Evolutionary conservation across 345 rosid genomes (phyloP).

Genomic region (Brassica juncea): DNA sequence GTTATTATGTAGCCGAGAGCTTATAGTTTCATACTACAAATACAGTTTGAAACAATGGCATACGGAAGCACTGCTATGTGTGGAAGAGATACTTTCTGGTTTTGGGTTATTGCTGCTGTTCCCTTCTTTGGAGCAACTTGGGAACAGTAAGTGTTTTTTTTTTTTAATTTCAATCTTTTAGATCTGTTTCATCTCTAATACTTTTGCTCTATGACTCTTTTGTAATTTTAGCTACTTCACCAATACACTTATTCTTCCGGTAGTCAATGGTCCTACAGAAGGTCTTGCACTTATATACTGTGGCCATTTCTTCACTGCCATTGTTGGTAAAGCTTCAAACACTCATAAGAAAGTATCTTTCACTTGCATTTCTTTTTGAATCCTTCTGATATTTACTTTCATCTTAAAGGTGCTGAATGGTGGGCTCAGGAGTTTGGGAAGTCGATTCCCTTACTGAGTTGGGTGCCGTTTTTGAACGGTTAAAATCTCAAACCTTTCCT

Average conservation of each 20-base stretch:
- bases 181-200: constrained; percentile 4
- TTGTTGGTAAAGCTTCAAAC: constrained; percentile 70
- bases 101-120: constrained; percentile 93
- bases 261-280: constrained; percentile 94
- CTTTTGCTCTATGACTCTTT: neutral
- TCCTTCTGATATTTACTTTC: constrained; percentile 1
- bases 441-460: constrained; percentile 67
- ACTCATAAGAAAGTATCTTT: neutral
- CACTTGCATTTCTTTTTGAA: neutral
- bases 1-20: neutral
- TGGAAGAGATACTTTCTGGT: constrained; percentile 86
- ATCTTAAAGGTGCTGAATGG: constrained; percentile 83
- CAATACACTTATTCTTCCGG: constrained; percentile 91
- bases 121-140: constrained; percentile 96
- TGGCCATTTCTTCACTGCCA: constrained; percentile 71
- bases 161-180: neutral
- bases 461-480: constrained; percentile 80
- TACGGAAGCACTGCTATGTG: constrained; percentile 96
- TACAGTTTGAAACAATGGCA: constrained; percentile 83
- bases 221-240: constrained; percentile 71
- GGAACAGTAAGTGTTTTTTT: constrained; percentile 60
- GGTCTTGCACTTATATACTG: constrained; percentile 87
- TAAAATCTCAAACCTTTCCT: neutral
- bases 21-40: neutral
- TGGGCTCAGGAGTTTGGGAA: constrained; percentile 73